phyloP scores from a whole-genome alignment of 345 rosid genomes.

The Erysimum cheiranthoides region DNA sequence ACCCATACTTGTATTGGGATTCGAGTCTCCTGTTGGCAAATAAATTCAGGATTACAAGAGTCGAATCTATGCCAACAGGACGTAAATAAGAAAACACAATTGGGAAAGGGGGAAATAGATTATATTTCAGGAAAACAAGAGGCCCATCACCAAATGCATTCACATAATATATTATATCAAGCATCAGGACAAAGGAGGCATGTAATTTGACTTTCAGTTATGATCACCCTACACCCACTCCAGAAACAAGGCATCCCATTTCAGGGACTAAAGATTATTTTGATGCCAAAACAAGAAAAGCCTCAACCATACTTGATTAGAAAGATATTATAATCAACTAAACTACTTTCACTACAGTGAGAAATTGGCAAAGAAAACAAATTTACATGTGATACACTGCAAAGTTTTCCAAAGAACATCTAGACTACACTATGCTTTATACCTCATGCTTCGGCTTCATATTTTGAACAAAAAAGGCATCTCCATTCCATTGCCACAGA shows the following conservation, averaged over 20 bases:
- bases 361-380: conserved; percentile 6
- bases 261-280: not conserved
- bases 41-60: conserved; percentile 22
- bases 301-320: conserved; percentile 14
- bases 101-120: conserved; percentile 3
- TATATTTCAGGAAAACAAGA: conserved; percentile 1
- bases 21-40: conserved; percentile 74
- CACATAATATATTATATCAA: not conserved
- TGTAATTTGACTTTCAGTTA: conserved; percentile 8
- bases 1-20: conserved; percentile 89
- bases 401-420: conserved; percentile 23
- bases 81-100: not conserved
- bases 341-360: conserved; percentile 14
- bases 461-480: conserved; percentile 8
- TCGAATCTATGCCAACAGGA: conserved; percentile 29
- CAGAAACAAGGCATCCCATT: conserved; percentile 24
- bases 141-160: conserved; percentile 20
- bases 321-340: conserved; percentile 12
- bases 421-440: conserved; percentile 22
- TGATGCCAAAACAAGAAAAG: conserved; percentile 15
- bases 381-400: conserved; percentile 1
- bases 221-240: conserved; percentile 12
- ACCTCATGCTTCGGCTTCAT: conserved; percentile 27
- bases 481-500: conserved; percentile 23
- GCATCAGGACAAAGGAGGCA: conserved; percentile 21